Conservation (phyloP, 106 monocot species). For the Alisma plantagoaquatica region DNA sequence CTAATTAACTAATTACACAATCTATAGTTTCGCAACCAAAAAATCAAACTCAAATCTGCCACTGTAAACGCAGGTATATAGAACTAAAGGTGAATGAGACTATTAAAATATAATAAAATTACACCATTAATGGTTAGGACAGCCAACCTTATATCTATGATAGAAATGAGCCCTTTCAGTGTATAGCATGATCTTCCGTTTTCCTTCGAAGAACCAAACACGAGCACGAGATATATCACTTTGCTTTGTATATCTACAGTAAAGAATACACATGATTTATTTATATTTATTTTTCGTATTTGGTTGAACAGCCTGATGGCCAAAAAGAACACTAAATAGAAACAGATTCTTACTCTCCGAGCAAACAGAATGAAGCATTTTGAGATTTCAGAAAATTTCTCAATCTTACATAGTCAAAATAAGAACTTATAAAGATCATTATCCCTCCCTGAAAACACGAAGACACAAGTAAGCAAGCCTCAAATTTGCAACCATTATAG, state of each 20-base stretch:
- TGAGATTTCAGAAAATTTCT: slow-evolving; percentile 85
- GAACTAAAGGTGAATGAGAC: not conserved
- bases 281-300: not conserved
- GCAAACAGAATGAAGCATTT: slow-evolving; percentile 84
- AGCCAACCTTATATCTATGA: slow-evolving; percentile 83
- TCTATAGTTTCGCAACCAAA: too few relatives aligned
- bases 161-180: slow-evolving; percentile 99
- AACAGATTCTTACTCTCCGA: slow-evolving; percentile 71
- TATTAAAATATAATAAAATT: not conserved
- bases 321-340: too few relatives aligned
- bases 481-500: too few relatives aligned
- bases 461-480: too few relatives aligned
- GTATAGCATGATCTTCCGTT: slow-evolving; percentile 89
- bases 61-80: not conserved
- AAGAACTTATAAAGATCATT: slow-evolving; percentile 85
- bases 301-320: too few relatives aligned
- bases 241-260: slow-evolving; percentile 60
- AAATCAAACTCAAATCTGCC: too few relatives aligned
- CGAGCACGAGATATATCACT: slow-evolving; percentile 96
- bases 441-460: slow-evolving; percentile 57
- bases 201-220: slow-evolving; percentile 84
- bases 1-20: too few relatives aligned
- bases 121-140: not conserved
- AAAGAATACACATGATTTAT: slow-evolving; percentile 2
- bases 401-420: slow-evolving; percentile 80